A percentile compares a stretch with the other conserved stretches of the same genome.
These are phyloP conservation scores for Russula griseocarnosa DNA, from an alignment of 768 basidiomycete species.

Conservation along the genomic window DNA sequence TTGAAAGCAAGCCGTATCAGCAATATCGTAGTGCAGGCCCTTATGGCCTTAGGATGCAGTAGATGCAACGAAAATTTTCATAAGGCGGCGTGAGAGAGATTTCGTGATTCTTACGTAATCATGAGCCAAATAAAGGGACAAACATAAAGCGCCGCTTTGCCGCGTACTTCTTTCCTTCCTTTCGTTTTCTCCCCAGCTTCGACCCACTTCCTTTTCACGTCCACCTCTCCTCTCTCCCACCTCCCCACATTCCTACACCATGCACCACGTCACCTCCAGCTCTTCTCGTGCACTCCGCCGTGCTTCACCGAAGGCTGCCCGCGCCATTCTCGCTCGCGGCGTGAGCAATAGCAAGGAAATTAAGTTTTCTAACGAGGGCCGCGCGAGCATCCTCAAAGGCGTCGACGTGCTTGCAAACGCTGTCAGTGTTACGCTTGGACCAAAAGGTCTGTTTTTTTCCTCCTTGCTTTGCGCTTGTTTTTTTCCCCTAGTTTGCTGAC, in stretches of 20 bases:
- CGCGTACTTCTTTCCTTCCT: not conserved
- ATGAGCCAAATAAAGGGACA: conserved; percentile 10
- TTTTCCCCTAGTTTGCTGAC: conserved; percentile 25
- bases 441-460: conserved; percentile 62
- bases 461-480: not conserved
- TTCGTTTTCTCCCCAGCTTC: not conserved
- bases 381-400: conserved; percentile 89
- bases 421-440: conserved; percentile 93
- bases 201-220: not conserved
- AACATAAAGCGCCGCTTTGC: conserved; percentile 10
- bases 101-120: not conserved
- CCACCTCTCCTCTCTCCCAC: conserved; percentile 13
- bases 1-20: not conserved
- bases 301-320: conserved; percentile 53
- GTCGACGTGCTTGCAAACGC: conserved; percentile 97
- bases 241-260: conserved; percentile 34
- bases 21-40: not conserved
- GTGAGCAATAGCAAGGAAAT: conserved; percentile 98
- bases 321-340: conserved; percentile 57
- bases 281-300: conserved; percentile 68
- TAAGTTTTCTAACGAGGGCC: conserved; percentile 92
- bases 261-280: conserved; percentile 68
- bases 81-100: not conserved
- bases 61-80: not conserved
- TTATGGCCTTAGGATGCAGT: not conserved